Base-by-base conservation (phyloP, 805 yeast species). In the Candida awuae region DNA sequence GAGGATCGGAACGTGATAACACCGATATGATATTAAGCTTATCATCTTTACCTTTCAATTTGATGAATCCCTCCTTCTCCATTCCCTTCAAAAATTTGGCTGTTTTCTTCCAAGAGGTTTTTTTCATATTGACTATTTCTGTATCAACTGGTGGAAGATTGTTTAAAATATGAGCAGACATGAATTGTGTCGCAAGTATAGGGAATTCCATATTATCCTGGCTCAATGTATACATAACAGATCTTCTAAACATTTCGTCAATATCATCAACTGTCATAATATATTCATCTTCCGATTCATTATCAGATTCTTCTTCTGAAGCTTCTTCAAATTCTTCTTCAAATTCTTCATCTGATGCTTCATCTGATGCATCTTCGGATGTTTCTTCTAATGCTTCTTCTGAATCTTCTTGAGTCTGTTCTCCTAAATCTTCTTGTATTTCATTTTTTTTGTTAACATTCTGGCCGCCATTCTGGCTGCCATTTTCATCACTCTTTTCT, bases 91-190 rank as follows among this genome's bases (percentile, higher is more conserved):
- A 62, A 52, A 80, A 86, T 56, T 87, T 88, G 12, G 87, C 72
- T 4, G 90, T 76, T 54, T 90, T 90, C 58, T 84, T 87, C 94
- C 94, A 90, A 3, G 87, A 74, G 0, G 95, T 78, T 53, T 77
- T 81, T 58, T 87, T 88, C 42, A 83, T 71, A 48, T 73, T 78
- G 29, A 79, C 71, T 36, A 61, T 59, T 20, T 62, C 56, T 4
- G 63, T 53, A 50, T 77, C 80, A 39, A 82, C 70, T 1, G 73
- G 67, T 0, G 95, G 94, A n/a, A 90, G 59, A 58, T 86, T 84
- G 35, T 73, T 73, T 44, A 78, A 67, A 12, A 88, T 63, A 50
- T 78, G 77, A 32, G 68, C 72, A 0, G 92, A 72, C 69, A 88
- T 78, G 57, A 90, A 81, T 17, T 68, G 71, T 0, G 97, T 84